Percentiles rank a stretch among this genome's conserved stretches.
phyloP scores from a whole-genome alignment of 1,284 basidiomycete genomes.

The Dichomitus squalens region DNA sequence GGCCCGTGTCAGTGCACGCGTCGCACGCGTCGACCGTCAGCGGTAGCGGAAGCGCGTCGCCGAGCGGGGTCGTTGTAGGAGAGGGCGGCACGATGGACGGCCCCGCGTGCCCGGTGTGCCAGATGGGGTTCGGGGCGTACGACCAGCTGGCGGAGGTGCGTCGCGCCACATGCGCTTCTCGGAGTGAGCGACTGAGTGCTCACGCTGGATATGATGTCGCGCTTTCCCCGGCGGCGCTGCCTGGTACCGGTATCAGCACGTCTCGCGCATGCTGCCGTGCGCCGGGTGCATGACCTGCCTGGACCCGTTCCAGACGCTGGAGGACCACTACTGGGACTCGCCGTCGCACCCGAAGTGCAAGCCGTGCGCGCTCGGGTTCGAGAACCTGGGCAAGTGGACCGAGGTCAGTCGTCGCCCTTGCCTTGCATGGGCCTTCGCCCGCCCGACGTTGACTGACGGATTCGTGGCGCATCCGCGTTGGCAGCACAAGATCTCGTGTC shows the following conservation, averaged over 20 bases:
- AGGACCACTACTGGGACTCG: constrained; percentile 1
- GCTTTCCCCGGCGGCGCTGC: no score
- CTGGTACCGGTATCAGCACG: neutral
- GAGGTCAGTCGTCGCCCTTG: neutral
- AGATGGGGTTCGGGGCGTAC: neutral
- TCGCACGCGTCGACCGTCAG: no score
- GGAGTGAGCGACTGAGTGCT: no score
- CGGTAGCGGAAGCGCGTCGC: no score
- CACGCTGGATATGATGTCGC: no score
- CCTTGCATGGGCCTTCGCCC: neutral
- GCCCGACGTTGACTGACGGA: neutral
- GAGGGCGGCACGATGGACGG: no score
- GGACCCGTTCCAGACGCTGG: neutral
- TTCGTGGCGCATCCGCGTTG: neutral
- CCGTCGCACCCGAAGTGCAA: neutral
- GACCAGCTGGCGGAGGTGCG: neutral
- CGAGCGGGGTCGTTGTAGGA: no score
- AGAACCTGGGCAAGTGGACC: neutral
- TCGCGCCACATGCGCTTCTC: no score
- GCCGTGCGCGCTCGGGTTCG: neutral
- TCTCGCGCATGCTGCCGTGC: neutral
- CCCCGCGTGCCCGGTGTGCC: neutral
- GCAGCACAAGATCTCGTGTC: neutral
- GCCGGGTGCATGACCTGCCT: neutral
- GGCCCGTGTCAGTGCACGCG: no score